A percentile compares a stretch with the other conserved stretches of the same genome.
Evolutionary conservation across 169 alveolate species (phyloP).

Genomic region (Miamiensis avidus): DNA sequence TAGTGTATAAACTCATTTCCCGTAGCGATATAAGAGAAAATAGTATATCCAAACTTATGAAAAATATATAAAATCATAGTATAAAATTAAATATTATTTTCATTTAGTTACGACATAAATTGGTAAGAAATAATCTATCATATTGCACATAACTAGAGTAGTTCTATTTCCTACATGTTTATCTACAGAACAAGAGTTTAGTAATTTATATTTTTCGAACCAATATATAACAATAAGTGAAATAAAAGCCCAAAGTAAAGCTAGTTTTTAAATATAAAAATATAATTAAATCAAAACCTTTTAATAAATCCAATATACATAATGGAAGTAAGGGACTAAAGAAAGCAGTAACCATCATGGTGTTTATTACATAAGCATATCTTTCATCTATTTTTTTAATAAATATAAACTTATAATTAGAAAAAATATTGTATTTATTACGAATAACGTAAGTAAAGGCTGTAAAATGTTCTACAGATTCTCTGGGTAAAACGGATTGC

Average conservation of each 20-base stretch:
- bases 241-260: too few relatives aligned
- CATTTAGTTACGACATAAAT: background rate
- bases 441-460: too few relatives aligned
- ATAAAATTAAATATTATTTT: too few relatives aligned
- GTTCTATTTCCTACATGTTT: background rate
- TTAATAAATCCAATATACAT: too few relatives aligned
- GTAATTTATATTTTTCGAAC: background rate
- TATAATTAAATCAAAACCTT: too few relatives aligned
- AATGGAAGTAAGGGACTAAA: background rate
- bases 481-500: too few relatives aligned
- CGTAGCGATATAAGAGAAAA: background rate
- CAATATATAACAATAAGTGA: background rate
- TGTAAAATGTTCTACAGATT: too few relatives aligned
- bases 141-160: background rate
- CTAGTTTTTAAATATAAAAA: too few relatives aligned
- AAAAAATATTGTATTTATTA: too few relatives aligned
- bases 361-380: too few relatives aligned
- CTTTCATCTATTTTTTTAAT: background rate
- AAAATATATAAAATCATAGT: too few relatives aligned
- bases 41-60: background rate
- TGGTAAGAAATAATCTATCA: background rate
- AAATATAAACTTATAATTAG: too few relatives aligned
- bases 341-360: background rate
- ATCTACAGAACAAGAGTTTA: background rate
- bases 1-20: background rate